These are phyloP conservation scores for Gentiana straminea DNA, from an alignment of 257 asterid species.

Conservation along the genomic window DNA sequence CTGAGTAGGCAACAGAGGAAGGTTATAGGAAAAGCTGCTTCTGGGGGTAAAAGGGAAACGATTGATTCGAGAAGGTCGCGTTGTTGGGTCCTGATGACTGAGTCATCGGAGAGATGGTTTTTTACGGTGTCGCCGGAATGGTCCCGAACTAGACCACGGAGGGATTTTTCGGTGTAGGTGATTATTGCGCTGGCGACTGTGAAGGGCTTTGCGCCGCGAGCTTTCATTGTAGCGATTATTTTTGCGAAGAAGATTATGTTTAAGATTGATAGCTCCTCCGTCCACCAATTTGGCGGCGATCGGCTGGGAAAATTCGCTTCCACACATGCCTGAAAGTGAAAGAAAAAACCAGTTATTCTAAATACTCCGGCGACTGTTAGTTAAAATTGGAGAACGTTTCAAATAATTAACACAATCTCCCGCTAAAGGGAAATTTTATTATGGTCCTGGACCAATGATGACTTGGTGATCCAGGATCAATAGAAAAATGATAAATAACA, in stretches of 20 bases:
- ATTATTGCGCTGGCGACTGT: slow-evolving; percentile 76
- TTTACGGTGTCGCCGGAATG: slow-evolving; percentile 50
- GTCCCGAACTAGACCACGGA: slow-evolving; percentile 71
- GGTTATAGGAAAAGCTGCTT: slow-evolving; percentile 63
- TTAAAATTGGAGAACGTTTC: neutral
- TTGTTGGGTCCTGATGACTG: slow-evolving; percentile 42
- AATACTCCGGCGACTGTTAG: neutral
- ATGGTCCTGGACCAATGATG: no score
- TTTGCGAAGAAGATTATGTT: slow-evolving; percentile 53
- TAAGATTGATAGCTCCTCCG: slow-evolving; percentile 80
- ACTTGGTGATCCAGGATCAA: no score
- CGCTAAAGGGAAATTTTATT: no score
- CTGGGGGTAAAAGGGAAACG: slow-evolving; percentile 51
- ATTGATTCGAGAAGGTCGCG: slow-evolving; percentile 62
- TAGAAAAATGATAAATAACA: no score
- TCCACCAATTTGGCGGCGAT: slow-evolving; percentile 98
- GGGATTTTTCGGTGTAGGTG: slow-evolving; percentile 65
- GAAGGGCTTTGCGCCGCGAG: slow-evolving; percentile 66
- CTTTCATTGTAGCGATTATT: slow-evolving; percentile 48
- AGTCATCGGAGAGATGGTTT: slow-evolving; percentile 18
- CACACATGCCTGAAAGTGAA: slow-evolving; percentile 53
- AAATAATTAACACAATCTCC: neutral
- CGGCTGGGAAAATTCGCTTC: slow-evolving; percentile 96
- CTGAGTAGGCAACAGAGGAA: slow-evolving; percentile 85
- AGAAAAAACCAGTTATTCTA: neutral